Percentiles rank a stretch among this genome's conserved stretches.
Conservation (phyloP, 179 eudicot species). For the Vitellaria paradoxa region DNA sequence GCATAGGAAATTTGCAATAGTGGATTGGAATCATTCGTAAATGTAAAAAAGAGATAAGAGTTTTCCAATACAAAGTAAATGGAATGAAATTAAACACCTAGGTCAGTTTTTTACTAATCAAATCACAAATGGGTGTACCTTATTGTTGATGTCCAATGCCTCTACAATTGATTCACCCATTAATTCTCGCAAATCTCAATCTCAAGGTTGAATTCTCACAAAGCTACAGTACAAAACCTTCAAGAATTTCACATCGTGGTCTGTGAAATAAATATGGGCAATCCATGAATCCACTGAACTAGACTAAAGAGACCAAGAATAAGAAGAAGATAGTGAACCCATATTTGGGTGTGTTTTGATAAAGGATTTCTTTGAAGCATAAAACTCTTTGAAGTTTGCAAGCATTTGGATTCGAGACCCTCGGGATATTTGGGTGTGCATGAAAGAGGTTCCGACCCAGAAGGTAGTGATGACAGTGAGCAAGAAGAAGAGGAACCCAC, state of each 20-base stretch:
- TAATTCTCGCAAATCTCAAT: conserved; percentile 29
- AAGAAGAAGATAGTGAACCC: conserved; percentile 26
- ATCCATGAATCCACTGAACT: conserved; percentile 24
- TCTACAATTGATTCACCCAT: no score
- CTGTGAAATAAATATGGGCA: conserved; percentile 32
- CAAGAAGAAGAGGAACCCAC: no score
- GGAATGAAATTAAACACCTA: conserved; percentile 17
- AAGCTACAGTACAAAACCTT: conserved; percentile 13
- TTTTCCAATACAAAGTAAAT: conserved; percentile 1
- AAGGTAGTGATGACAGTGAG: no score
- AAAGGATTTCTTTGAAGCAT: no score
- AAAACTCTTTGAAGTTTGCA: no score
- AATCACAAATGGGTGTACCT: conserved; percentile 44
- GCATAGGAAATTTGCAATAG: conserved; percentile 7
- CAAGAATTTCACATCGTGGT: conserved; percentile 17
- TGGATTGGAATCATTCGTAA: conserved; percentile 6
- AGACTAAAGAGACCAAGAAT: conserved; percentile 29
- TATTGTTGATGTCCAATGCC: conserved; percentile 38
- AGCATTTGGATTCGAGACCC: no score
- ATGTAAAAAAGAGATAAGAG: neutral
- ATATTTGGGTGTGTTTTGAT: no score
- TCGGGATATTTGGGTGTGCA: no score
- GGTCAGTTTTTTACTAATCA: conserved; percentile 20
- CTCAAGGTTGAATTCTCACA: conserved; percentile 27
- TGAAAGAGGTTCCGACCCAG: no score